These are phyloP conservation scores for Cornus florida DNA, from an alignment of 148 eudicot genomes.

Conservation along the genomic window DNA sequence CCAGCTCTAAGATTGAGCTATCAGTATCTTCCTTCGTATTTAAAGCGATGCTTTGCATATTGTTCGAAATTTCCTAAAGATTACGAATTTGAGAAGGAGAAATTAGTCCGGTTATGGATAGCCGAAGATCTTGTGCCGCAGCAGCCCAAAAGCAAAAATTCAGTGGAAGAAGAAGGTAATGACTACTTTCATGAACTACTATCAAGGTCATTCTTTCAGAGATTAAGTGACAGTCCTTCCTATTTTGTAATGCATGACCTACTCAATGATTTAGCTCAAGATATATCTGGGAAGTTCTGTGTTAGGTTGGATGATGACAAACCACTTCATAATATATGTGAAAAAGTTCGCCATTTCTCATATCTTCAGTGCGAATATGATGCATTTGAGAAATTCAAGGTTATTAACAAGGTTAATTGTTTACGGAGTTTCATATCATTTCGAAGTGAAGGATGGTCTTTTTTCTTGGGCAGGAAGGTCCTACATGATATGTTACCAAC, in stretches of 20 bases:
- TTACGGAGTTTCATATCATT: conserved; percentile 17
- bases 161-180: too few species aligned
- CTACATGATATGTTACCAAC: background rate
- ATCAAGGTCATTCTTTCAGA: too few species aligned
- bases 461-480: background rate
- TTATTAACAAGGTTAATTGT: background rate
- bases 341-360: conserved; percentile 11
- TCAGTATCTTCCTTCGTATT: too few species aligned
- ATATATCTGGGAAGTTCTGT: conserved; percentile 9
- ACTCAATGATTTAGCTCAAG: conserved; percentile 15
- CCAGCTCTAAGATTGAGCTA: too few species aligned
- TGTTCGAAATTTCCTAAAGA: too few species aligned
- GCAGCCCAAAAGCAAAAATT: too few species aligned
- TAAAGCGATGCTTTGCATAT: too few species aligned
- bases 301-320: background rate
- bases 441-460: background rate
- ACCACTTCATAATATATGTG: background rate
- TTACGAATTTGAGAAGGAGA: too few species aligned
- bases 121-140: too few species aligned
- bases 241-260: conserved; percentile 22
- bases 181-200: too few species aligned
- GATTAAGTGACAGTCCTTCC: background rate
- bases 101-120: too few species aligned
- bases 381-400: background rate
- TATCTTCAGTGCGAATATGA: background rate